A percentile compares a stretch with the other conserved stretches of the same genome.
Conservation (phyloP, 345 rosid genomes). For the Lepidium didymum region DNA sequence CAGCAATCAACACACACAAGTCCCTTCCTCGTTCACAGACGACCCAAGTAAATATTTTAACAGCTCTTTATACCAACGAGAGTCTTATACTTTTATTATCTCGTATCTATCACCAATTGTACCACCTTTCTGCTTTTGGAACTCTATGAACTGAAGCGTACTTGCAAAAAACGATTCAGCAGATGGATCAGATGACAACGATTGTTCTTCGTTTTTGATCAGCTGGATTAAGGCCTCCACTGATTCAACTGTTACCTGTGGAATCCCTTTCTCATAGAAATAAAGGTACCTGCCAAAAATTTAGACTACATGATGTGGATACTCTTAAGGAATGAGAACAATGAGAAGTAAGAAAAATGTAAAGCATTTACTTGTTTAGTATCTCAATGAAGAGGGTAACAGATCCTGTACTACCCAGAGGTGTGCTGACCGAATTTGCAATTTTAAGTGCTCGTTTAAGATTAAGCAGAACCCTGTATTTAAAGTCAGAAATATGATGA, state of each 20-base stretch:
- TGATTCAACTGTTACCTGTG: slow-evolving; percentile 60
- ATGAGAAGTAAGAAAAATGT: background rate
- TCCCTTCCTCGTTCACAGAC: background rate
- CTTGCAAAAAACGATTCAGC: slow-evolving; percentile 76
- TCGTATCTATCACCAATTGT: slow-evolving; percentile 72
- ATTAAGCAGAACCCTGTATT: slow-evolving; percentile 72
- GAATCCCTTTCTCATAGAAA: slow-evolving; percentile 87
- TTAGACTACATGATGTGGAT: background rate
- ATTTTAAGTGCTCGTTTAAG: slow-evolving; percentile 92
- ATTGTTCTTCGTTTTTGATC: slow-evolving; percentile 52
- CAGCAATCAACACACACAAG: slow-evolving; percentile 11
- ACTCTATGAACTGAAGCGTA: slow-evolving; percentile 70
- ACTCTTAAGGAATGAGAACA: background rate
- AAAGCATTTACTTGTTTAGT: slow-evolving; percentile 71
- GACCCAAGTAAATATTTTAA: slow-evolving; percentile 4
- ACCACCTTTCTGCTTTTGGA: slow-evolving; percentile 96
- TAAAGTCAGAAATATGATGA: background rate
- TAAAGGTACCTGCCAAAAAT: slow-evolving; percentile 58
- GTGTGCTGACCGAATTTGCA: slow-evolving; percentile 70
- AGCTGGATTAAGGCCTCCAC: slow-evolving; percentile 78
- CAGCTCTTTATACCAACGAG: slow-evolving; percentile 4
- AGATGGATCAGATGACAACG: slow-evolving; percentile 44
- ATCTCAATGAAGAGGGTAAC: slow-evolving; percentile 83
- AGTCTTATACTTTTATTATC: slow-evolving; percentile 56
- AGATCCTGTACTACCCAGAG: slow-evolving; percentile 78